Conservation (phyloP, 352 stramenopile genomes). For the Pythium rishiriense region DNA sequence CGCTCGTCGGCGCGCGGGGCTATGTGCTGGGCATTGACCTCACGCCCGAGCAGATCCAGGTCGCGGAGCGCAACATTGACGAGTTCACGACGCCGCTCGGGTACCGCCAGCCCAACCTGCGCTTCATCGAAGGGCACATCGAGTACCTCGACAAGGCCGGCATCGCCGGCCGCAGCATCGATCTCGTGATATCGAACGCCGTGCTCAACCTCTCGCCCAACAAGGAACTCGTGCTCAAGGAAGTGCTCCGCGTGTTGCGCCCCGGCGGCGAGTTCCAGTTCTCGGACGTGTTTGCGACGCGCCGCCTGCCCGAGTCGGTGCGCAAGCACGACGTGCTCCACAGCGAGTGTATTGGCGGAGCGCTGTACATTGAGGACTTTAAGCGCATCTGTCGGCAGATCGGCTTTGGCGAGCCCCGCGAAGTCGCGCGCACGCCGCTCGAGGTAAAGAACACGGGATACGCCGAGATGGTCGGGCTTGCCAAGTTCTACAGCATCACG, state of each 20-base stretch:
- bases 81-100: conserved; percentile 84
- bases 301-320: conserved; percentile 67
- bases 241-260: conserved; percentile 82
- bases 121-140: conserved; percentile 88
- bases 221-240: conserved; percentile 87
- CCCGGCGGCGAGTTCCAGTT: conserved; percentile 91
- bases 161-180: conserved; percentile 72
- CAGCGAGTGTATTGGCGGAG: conserved; percentile 89
- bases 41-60: conserved; percentile 85
- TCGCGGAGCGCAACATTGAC: conserved; percentile 58
- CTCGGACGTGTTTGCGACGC: conserved; percentile 88
- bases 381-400: conserved; percentile 70
- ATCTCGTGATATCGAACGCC: conserved; percentile 93
- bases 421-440: conserved; percentile 76
- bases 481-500: conserved; percentile 88
- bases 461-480: conserved; percentile 62
- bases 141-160: conserved; percentile 84
- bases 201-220: conserved; percentile 93
- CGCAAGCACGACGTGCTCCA: conserved; percentile 84
- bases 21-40: conserved; percentile 90
- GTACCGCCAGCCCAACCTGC: conserved; percentile 71
- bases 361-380: conserved; percentile 93
- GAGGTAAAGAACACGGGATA: conserved; percentile 64
- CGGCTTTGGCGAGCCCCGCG: conserved; percentile 87
- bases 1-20: conserved; percentile 78